Evolutionary conservation across 148 eudicot species (phyloP).

Genomic region (Diospyros kaki): DNA sequence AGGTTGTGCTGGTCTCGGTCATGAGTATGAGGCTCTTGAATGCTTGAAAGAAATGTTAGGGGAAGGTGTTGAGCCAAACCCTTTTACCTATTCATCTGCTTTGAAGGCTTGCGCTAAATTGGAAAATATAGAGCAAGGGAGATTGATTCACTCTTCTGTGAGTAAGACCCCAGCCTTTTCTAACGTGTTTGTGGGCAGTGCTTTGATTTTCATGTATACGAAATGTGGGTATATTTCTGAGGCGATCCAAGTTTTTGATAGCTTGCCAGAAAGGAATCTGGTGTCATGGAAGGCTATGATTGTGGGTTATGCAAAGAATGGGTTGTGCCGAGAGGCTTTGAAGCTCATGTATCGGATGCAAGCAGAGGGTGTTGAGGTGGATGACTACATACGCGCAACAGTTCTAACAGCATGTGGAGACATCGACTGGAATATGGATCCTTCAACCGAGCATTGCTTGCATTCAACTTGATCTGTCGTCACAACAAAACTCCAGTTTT

Average conservation of each 20-base stretch:
- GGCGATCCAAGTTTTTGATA: constrained; percentile 65
- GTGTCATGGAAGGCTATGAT: constrained; percentile 87
- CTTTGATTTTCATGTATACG: constrained; percentile 70
- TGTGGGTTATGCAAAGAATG: constrained; percentile 24
- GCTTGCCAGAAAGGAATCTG: constrained; percentile 66
- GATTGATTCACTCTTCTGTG: constrained; percentile 60
- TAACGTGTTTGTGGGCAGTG: constrained; percentile 63
- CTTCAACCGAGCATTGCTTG: constrained; percentile 24
- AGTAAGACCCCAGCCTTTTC: constrained; percentile 56
- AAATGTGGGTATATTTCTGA: constrained; percentile 29
- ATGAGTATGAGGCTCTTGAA: constrained; percentile 76
- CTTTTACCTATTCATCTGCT: constrained; percentile 75
- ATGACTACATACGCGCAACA: constrained; percentile 54
- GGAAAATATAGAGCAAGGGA: constrained; percentile 59
- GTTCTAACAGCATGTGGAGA: constrained; percentile 84
- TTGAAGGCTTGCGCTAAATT: constrained; percentile 84
- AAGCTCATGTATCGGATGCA: constrained; percentile 79
- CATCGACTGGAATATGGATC: constrained; percentile 41
- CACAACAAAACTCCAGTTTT: background rate
- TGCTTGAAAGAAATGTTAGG: constrained; percentile 68
- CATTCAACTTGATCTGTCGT: constrained; percentile 23
- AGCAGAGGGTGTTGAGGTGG: constrained; percentile 65
- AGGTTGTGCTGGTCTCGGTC: constrained; percentile 22
- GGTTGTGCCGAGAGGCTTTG: constrained; percentile 59
- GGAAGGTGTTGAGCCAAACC: constrained; percentile 74